Evolutionary conservation across 371 early-diverging fungal genomes (phyloP).

Genomic region (Mucor lusitanicus): DNA sequence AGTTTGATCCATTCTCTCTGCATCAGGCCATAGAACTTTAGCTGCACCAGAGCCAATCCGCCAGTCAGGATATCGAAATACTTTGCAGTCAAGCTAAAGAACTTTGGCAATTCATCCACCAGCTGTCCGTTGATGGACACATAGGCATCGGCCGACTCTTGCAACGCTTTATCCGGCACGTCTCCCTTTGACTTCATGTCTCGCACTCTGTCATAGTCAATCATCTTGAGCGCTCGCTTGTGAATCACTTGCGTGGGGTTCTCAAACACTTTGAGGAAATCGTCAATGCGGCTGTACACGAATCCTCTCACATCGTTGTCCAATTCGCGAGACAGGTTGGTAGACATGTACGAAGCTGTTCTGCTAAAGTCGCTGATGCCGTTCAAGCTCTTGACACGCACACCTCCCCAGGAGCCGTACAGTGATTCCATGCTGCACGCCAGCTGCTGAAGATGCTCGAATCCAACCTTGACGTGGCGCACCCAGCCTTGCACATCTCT

Average conservation of each 20-base stretch:
- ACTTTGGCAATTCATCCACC: conserved; percentile 75
- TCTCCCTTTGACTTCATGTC: conserved; percentile 64
- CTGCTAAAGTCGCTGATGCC: conserved; percentile 34
- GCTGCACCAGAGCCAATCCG: conserved; percentile 64
- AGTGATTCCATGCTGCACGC: conserved; percentile 59
- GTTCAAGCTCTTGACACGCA: conserved; percentile 36
- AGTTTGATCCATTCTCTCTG: conserved; percentile 38
- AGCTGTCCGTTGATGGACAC: conserved; percentile 76
- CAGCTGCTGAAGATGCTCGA: conserved; percentile 62
- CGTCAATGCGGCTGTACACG: conserved; percentile 63
- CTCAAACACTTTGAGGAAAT: conserved; percentile 61
- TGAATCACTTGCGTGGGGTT: conserved; percentile 74
- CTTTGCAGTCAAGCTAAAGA: conserved; percentile 58
- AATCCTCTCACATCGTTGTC: conserved; percentile 35
- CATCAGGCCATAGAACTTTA: conserved; percentile 45
- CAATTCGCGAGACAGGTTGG: conserved; percentile 39
- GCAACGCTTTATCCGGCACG: conserved; percentile 63
- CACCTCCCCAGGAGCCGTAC: conserved; percentile 50
- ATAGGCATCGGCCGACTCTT: conserved; percentile 74
- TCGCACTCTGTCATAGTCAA: conserved; percentile 75
- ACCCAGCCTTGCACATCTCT: conserved; percentile 61
- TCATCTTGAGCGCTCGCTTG: conserved; percentile 73
- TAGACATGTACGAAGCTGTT: conserved; percentile 26
- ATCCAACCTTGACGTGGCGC: conserved; percentile 56
- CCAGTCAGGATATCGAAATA: conserved; percentile 67